phyloP scores from a whole-genome alignment of 2,329 filamentous ascomycete species.

The Trichophyton schoenleinii region DNA sequence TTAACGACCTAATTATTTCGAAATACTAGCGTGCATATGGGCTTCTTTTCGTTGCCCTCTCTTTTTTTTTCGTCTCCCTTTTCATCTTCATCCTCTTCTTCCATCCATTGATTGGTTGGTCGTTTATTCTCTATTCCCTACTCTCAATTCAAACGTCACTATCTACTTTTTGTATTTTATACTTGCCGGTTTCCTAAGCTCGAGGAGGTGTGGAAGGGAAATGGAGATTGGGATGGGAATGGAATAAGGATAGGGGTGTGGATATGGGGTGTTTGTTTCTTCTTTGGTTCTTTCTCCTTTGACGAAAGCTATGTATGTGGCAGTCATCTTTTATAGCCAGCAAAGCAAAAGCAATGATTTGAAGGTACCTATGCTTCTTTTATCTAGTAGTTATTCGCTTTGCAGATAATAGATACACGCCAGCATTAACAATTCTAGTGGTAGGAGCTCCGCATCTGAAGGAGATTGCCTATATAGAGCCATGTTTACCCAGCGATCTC shows the following conservation, averaged over 20 bases:
- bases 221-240: neutral
- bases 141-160: neutral
- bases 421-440: too few species aligned
- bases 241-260: neutral
- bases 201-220: neutral
- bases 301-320: neutral
- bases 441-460: neutral
- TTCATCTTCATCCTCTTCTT: neutral
- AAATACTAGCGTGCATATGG: constrained; percentile 3
- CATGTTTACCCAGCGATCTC: neutral
- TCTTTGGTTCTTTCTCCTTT: neutral
- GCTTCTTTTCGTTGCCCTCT: neutral
- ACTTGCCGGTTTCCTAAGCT: neutral
- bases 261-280: neutral
- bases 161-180: constrained; percentile 1
- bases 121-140: neutral
- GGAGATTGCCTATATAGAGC: neutral
- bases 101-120: constrained; percentile 1
- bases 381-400: neutral
- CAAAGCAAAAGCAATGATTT: neutral
- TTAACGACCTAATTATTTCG: neutral
- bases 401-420: too few species aligned
- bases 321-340: neutral
- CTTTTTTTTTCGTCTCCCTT: neutral
- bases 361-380: neutral